Evolutionary conservation across 495 filamentous ascomycete genomes (phyloP).

Genomic region (Alectoria sarmentosa): DNA sequence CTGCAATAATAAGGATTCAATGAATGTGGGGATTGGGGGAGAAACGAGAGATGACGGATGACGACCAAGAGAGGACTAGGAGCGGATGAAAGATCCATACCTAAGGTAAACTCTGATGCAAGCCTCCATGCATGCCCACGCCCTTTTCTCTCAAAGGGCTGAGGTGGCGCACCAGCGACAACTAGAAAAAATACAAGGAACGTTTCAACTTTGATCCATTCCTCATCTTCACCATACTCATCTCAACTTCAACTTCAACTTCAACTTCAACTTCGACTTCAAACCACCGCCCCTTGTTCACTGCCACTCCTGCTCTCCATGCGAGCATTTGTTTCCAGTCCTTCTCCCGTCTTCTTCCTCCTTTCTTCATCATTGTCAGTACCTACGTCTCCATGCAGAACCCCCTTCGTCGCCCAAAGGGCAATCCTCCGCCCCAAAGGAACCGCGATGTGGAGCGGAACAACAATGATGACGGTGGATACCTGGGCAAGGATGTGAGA

Average conservation of each 20-base stretch:
- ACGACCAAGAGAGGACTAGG: too few relatives aligned
- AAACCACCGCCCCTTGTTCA: background rate
- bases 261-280: background rate
- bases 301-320: background rate
- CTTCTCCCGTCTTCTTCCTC: background rate
- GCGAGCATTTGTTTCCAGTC: background rate
- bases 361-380: background rate
- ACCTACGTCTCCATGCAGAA: constrained; percentile 9
- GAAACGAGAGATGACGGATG: too few relatives aligned
- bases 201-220: background rate
- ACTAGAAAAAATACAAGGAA: too few relatives aligned
- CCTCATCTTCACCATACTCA: background rate
- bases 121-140: too few relatives aligned
- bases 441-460: constrained; percentile 11
- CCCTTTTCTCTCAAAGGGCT: too few relatives aligned
- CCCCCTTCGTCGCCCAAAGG: constrained; percentile 16
- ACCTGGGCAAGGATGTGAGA: constrained; percentile 14
- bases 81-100: too few relatives aligned
- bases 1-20: too few relatives aligned
- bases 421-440: constrained; percentile 8
- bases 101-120: too few relatives aligned
- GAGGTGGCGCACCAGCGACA: constrained; percentile 1
- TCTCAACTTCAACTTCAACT: background rate
- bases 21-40: too few relatives aligned
- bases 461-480: background rate